Evolutionary conservation across 345 rosid species (phyloP).

Genomic region (Populus alba): DNA sequence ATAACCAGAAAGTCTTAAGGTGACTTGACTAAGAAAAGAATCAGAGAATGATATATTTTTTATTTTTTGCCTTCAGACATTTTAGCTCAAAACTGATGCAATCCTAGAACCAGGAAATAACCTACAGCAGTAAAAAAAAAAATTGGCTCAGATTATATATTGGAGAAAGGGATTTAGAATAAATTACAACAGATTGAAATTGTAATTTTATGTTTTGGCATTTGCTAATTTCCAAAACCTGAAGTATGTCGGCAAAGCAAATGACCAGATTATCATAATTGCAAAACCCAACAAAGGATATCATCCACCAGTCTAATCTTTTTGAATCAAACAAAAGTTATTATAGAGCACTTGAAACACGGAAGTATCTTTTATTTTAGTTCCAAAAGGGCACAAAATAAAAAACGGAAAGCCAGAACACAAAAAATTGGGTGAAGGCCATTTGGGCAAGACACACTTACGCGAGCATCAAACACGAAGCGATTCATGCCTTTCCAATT

Average conservation of each 20-base stretch:
- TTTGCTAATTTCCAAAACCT: not conserved
- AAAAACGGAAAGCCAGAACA: not conserved
- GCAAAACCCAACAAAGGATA: constrained; percentile 6
- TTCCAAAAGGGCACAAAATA: not conserved
- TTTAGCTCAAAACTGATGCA: constrained; percentile 1
- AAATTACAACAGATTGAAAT: no score
- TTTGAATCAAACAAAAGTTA: not conserved
- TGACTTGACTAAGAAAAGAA: not conserved
- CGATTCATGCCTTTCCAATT: constrained; percentile 33
- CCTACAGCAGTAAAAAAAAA: no score
- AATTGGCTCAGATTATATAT: no score
- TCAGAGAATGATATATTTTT: not conserved
- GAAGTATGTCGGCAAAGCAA: not conserved
- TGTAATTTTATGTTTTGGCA: no score
- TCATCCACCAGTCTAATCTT: constrained; percentile 4
- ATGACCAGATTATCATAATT: not conserved
- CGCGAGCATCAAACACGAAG: constrained; percentile 31
- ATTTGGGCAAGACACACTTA: not conserved
- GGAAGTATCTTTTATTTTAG: constrained; percentile 14
- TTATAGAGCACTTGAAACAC: not conserved
- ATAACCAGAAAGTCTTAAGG: not conserved
- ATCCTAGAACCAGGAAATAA: not conserved
- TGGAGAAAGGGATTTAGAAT: no score
- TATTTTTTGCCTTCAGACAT: not conserved
- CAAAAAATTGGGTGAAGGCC: not conserved